phyloP scores from a whole-genome alignment of 768 basidiomycete genomes.

The Boletus patriciae region DNA sequence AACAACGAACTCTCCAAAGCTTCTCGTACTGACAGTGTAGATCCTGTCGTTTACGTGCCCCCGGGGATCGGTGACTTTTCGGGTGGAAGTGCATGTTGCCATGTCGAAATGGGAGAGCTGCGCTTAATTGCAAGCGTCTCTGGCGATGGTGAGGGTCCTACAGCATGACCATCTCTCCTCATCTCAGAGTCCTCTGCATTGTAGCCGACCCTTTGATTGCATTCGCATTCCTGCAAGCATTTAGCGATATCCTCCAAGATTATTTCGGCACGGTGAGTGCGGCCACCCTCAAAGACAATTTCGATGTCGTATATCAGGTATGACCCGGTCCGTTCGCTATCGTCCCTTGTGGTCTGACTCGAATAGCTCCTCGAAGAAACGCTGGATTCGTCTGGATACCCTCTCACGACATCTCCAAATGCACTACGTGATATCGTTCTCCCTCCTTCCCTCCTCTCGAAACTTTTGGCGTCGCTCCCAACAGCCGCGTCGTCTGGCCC shows the following conservation, averaged over 20 bases:
- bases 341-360: conserved; percentile 1
- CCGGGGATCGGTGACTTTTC: conserved; percentile 43
- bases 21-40: conserved; percentile 52
- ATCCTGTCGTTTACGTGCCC: conserved; percentile 72
- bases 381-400: conserved; percentile 90
- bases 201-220: conserved; percentile 87
- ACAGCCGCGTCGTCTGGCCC: conserved; percentile 25
- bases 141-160: conserved; percentile 62
- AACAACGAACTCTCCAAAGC: conserved; percentile 69
- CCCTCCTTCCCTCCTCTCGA: conserved; percentile 83
- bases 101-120: conserved; percentile 74
- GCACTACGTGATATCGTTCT: conserved; percentile 91
- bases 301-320: conserved; percentile 94
- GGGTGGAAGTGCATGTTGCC: conserved; percentile 71
- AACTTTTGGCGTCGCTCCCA: conserved; percentile 49
- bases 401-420: conserved; percentile 87
- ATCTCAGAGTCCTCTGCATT: background rate
- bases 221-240: conserved; percentile 85
- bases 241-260: conserved; percentile 78
- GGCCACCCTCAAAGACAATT: conserved; percentile 81
- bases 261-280: conserved; percentile 88
- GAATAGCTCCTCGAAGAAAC: conserved; percentile 88
- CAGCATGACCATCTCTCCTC: background rate
- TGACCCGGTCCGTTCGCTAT: conserved; percentile 11
- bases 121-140: conserved; percentile 78